These are phyloP conservation scores for Phaseolus coccineus DNA, from an alignment of 331 rosid genomes.

Conservation along the genomic window DNA sequence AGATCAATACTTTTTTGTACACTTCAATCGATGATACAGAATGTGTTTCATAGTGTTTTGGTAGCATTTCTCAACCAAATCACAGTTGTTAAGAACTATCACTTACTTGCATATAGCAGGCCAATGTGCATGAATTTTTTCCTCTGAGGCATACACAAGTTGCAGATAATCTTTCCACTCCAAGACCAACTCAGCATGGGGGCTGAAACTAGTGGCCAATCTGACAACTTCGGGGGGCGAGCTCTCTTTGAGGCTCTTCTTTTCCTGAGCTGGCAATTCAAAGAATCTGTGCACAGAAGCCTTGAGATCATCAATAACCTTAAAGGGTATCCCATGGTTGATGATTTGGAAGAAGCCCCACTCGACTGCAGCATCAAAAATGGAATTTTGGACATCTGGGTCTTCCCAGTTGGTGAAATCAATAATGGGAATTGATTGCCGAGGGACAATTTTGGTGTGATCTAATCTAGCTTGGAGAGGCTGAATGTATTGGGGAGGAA, in stretches of 20 bases:
- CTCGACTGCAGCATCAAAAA: slow-evolving; percentile 52
- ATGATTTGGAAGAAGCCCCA: slow-evolving; percentile 65
- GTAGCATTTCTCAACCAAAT: neutral
- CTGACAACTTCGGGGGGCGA: slow-evolving; percentile 50
- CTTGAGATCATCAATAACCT: slow-evolving; percentile 53
- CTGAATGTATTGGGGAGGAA: slow-evolving; percentile 55
- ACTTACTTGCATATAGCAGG: slow-evolving; percentile 59
- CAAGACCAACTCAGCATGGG: slow-evolving; percentile 54
- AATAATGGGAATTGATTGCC: slow-evolving; percentile 60
- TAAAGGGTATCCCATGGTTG: slow-evolving; percentile 60
- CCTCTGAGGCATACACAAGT: slow-evolving; percentile 60
- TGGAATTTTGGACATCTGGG: slow-evolving; percentile 47
- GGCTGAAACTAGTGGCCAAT: slow-evolving; percentile 57
- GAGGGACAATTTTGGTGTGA: slow-evolving; percentile 22
- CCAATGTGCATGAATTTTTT: slow-evolving; percentile 60
- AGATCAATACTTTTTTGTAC: too few species aligned
- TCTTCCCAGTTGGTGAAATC: slow-evolving; percentile 58
- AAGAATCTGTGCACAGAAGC: slow-evolving; percentile 56
- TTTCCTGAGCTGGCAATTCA: slow-evolving; percentile 56
- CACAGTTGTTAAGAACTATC: neutral
- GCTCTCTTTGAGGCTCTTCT: slow-evolving; percentile 50
- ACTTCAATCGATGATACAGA: neutral
- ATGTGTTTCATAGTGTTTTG: neutral
- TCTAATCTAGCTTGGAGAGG: slow-evolving; percentile 48
- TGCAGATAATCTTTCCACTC: slow-evolving; percentile 69